Conservation (phyloP, 805 yeast species). For the Ogataea angusta region DNA sequence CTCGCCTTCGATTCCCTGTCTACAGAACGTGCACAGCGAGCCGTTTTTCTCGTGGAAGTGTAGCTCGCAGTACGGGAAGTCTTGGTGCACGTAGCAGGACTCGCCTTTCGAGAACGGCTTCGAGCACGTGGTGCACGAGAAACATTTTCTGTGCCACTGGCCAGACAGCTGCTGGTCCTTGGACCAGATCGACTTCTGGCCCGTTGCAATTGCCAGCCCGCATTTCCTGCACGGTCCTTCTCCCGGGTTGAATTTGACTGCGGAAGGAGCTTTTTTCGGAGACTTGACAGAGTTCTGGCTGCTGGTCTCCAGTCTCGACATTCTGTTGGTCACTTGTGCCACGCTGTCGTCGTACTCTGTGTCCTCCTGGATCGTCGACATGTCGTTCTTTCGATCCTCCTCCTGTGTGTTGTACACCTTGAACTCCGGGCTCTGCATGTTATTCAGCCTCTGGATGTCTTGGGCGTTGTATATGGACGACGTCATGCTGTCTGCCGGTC, state of each 20-base stretch:
- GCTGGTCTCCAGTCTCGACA: slow-evolving; percentile 16
- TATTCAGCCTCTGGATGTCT: slow-evolving; percentile 26
- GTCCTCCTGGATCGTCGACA: slow-evolving; percentile 36
- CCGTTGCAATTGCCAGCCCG: slow-evolving; percentile 43
- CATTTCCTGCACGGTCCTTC: slow-evolving; percentile 84
- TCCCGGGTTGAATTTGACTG: slow-evolving; percentile 48
- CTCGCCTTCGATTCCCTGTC: slow-evolving; percentile 79
- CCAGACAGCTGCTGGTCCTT: slow-evolving; percentile 82
- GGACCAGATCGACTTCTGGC: slow-evolving; percentile 70
- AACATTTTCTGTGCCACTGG: slow-evolving; percentile 91
- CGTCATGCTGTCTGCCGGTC: slow-evolving; percentile 2
- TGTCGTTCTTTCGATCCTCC: slow-evolving; percentile 18
- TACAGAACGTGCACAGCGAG: slow-evolving; percentile 70
- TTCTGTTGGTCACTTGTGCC: slow-evolving; percentile 12
- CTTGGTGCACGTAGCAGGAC: slow-evolving; percentile 72
- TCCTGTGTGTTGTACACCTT: slow-evolving; percentile 27
- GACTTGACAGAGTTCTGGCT: slow-evolving; percentile 4
- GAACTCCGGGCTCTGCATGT: slow-evolving; percentile 31
- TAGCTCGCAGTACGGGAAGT: slow-evolving; percentile 75
- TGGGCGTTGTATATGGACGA: slow-evolving; percentile 20
- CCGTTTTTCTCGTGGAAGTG: slow-evolving; percentile 77
- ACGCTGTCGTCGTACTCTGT: slow-evolving; percentile 28
- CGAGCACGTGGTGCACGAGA: slow-evolving; percentile 66
- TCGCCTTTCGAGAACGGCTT: slow-evolving; percentile 54
- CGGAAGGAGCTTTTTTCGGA: not conserved